Percentiles rank a stretch among this genome's conserved stretches.
Conservation (phyloP, 306 rosid species). For the Citrullus mucosospermus region DNA sequence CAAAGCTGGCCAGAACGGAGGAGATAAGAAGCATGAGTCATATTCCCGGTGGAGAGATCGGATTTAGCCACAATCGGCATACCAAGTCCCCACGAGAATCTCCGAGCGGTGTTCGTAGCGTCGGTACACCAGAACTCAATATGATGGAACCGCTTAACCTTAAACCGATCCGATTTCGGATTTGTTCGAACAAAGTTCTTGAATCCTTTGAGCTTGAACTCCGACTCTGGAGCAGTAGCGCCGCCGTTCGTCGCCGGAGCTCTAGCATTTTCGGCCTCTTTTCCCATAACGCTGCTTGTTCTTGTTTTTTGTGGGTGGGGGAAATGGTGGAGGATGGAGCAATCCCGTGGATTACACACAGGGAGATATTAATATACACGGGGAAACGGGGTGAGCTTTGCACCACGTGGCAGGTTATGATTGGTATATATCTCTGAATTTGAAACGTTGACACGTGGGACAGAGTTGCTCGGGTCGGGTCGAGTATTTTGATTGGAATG, state of each 20-base stretch:
- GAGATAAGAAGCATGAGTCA: constrained; percentile 70
- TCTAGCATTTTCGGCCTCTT: not conserved
- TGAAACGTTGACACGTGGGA: not conserved
- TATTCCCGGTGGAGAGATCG: constrained; percentile 77
- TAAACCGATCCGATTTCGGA: constrained; percentile 65
- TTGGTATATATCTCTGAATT: not conserved
- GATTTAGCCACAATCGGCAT: constrained; percentile 72
- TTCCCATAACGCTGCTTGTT: constrained; percentile 24
- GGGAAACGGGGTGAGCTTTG: not conserved
- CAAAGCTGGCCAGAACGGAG: constrained; percentile 74
- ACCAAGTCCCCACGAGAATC: constrained; percentile 80
- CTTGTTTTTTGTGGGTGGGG: not conserved
- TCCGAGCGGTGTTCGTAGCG: constrained; percentile 62
- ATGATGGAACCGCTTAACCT: constrained; percentile 64
- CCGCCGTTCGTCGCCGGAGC: not conserved
- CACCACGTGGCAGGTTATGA: not conserved
- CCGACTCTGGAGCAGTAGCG: not conserved
- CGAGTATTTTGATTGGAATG: not conserved
- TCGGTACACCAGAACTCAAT: constrained; percentile 82
- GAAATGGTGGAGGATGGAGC: not conserved
- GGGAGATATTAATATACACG: not conserved
- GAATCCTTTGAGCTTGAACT: constrained; percentile 48
- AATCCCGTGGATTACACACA: not conserved
- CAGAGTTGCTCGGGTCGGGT: not conserved
- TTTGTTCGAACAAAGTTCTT: constrained; percentile 53